Base-by-base conservation (phyloP, 1,284 basidiomycete species). In the Taiwanofungus camphoratus region DNA sequence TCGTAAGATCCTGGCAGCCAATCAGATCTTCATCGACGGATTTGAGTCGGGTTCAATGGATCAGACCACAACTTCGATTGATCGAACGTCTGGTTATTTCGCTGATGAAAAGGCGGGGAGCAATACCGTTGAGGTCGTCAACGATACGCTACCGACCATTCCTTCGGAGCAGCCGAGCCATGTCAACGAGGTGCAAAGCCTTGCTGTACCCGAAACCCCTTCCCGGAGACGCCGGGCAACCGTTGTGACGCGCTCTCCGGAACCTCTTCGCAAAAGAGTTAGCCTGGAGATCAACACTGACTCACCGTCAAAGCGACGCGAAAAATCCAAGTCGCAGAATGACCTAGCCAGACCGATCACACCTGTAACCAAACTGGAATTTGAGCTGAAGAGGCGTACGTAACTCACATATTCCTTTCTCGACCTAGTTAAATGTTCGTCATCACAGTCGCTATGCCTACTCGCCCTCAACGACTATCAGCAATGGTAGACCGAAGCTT, bases 271-370 rank as follows among this genome's bases (percentile, higher is more conserved):
- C 47, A 42, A 41, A 42, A 55, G 45, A 37, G 42, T 43, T 22
- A 59, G 50, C 26, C 42, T 67, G 40, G 69, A 70, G 35, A 53
- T 65, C 15, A 62, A 70, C 24, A 51, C 62, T 24, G 59, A 59
- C 16, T 45, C 39, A 31, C 41, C 39, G 12, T 77, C 77, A 22
- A 82, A 74, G 58, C 68, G 74, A 30, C 74, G 70, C 58, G 81
- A 80, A 56, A 84, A 82, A 63, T 77, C 74, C 42, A 75, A 68
- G 53, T 82, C 80, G 18, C 73, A 82, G 47, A 76, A 73, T 31
- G 77, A 83, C 49, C 55, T 87, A 24, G 69, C 78, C 39, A 69
- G 78, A 44, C 78, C 80, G 24, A 87, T 88, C 50, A 74, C 74
- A 21, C 81, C 84, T 26, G 57, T 85, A 31, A 67, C 73, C 5